Conservation (phyloP, 176 grass and related monocot genomes). For the Lolium rigidum region DNA sequence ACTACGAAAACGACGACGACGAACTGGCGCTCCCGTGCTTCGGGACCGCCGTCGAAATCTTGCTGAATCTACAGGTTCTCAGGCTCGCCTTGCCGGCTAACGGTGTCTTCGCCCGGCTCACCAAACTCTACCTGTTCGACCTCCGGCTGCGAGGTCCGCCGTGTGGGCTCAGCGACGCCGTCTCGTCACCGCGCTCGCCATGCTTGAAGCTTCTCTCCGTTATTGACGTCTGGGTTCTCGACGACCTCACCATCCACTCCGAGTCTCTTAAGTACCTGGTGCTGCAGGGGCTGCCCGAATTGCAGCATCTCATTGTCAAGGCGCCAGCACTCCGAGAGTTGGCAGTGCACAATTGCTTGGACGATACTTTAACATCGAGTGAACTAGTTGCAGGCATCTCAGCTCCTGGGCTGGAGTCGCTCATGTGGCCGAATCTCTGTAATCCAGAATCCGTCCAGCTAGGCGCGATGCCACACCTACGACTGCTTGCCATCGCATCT, state of each 20-base stretch:
- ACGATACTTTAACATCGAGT: background rate
- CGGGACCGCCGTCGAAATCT: no score
- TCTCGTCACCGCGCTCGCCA: no score
- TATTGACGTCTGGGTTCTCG: no score
- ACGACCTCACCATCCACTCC: background rate
- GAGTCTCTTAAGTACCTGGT: background rate
- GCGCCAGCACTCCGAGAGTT: background rate
- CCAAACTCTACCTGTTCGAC: no score
- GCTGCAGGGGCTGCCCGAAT: background rate
- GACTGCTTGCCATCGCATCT: no score
- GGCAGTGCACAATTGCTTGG: background rate
- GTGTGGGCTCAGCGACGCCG: no score
- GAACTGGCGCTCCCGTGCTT: no score
- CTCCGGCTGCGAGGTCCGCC: no score
- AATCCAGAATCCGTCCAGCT: background rate
- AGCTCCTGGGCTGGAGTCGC: background rate
- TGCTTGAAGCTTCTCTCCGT: no score
- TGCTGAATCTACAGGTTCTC: no score
- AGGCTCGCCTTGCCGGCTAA: no score
- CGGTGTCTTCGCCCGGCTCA: no score
- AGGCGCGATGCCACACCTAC: background rate
- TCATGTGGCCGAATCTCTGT: background rate
- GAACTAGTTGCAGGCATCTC: background rate
- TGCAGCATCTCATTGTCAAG: background rate
- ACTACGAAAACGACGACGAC: background rate